These are phyloP conservation scores for Phytophthora fragariae DNA, from an alignment of 352 stramenopile genomes.

Conservation along the genomic window DNA sequence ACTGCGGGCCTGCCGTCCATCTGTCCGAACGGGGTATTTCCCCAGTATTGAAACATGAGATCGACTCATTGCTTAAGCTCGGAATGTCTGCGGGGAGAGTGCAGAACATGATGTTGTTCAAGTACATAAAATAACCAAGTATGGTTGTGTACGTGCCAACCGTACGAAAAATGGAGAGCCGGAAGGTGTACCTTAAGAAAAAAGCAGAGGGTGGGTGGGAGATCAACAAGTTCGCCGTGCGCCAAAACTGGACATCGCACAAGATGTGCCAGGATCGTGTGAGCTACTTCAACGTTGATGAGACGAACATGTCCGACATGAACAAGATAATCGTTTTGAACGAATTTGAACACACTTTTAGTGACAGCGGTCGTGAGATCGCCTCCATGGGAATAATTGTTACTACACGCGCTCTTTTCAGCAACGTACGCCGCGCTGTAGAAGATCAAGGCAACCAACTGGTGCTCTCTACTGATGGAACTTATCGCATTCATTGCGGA, in stretches of 20 bases:
- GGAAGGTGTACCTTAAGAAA: background rate
- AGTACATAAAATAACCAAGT: background rate
- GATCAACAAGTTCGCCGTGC: background rate
- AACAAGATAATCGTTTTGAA: background rate
- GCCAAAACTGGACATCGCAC: background rate
- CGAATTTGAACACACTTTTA: background rate
- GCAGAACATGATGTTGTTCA: constrained; percentile 5
- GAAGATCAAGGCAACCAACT: no score
- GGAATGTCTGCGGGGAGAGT: background rate
- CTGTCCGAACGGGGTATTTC: background rate
- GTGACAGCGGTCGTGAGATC: no score
- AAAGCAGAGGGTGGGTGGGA: background rate
- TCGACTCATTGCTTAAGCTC: background rate
- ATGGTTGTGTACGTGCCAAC: background rate
- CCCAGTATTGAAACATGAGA: background rate
- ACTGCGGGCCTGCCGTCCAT: background rate
- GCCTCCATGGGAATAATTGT: no score
- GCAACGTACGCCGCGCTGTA: no score
- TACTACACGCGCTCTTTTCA: no score
- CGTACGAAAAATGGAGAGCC: background rate
- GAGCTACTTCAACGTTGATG: background rate
- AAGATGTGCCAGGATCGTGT: background rate
- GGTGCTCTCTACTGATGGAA: no score
- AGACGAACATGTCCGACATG: background rate
- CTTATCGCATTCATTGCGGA: no score